Evolutionary conservation across 2,329 filamentous ascomycete species (phyloP).

Genomic region (Colletotrichum coccodes): DNA sequence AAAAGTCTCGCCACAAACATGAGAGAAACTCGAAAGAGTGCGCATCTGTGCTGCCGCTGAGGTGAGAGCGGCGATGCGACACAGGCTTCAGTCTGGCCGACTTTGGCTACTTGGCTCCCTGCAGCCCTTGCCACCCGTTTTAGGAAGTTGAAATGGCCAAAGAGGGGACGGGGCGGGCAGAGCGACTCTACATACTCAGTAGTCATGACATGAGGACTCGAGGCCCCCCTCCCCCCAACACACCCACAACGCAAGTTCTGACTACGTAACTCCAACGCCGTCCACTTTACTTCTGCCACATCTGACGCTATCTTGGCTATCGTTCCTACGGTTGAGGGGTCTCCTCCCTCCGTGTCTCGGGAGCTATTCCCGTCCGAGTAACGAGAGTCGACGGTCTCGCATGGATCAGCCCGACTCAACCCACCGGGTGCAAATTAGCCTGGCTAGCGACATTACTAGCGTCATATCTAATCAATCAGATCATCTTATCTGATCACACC

Average conservation of each 20-base stretch:
- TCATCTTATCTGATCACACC: slow-evolving; percentile 32
- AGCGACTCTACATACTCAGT: slow-evolving; percentile 1
- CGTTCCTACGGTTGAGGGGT: not conserved
- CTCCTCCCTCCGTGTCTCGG: not conserved
- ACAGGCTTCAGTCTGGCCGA: not conserved
- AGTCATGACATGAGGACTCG: not conserved
- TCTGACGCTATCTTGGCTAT: not conserved
- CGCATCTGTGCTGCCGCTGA: not conserved
- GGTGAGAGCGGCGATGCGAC: not conserved
- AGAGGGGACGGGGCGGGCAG: not conserved
- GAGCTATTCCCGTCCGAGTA: not conserved
- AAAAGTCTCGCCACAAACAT: not conserved
- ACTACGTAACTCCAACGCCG: not conserved
- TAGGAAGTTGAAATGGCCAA: not conserved
- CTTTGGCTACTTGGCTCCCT: not conserved
- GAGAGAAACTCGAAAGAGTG: not conserved
- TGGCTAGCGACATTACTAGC: slow-evolving; percentile 24
- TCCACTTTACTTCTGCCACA: not conserved
- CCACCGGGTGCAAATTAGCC: slow-evolving; percentile 13
- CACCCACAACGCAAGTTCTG: not conserved
- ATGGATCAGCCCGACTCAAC: not conserved
- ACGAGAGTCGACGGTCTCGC: slow-evolving; percentile 2
- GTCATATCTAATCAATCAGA: slow-evolving; percentile 33
- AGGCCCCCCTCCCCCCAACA: not conserved
- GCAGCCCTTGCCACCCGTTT: not conserved